phyloP scores from a whole-genome alignment of 202 grass and related monocot genomes.

The Elaeis oleifera region DNA sequence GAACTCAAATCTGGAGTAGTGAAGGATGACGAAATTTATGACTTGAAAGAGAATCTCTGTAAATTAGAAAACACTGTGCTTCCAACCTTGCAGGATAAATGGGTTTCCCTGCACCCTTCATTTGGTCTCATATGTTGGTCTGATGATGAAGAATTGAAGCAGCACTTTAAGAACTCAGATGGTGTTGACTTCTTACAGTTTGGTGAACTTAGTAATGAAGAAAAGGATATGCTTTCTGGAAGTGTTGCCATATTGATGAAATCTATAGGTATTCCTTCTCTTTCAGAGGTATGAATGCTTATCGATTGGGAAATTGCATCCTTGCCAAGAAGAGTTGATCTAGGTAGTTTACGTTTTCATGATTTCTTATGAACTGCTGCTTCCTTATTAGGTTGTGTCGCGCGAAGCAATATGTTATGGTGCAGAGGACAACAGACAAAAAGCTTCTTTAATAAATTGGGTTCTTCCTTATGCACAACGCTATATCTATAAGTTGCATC shows the following conservation, averaged over 20 bases:
- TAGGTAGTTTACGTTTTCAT: conserved; percentile 7
- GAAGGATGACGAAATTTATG: conserved; percentile 45
- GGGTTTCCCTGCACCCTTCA: conserved; percentile 92
- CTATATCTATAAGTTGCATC: conserved; percentile 67
- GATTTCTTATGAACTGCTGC: conserved; percentile 23
- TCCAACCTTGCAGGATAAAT: conserved; percentile 74
- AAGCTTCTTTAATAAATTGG: conserved; percentile 50
- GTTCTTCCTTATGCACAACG: conserved; percentile 77
- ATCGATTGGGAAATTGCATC: background rate
- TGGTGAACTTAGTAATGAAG: conserved; percentile 47
- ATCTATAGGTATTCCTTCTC: conserved; percentile 65
- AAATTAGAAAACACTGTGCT: conserved; percentile 69
- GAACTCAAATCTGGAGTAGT: conserved; percentile 41
- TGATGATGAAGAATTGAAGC: conserved; percentile 71
- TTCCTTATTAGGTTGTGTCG: conserved; percentile 51
- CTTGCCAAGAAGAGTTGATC: background rate
- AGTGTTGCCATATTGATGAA: conserved; percentile 58
- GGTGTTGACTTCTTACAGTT: conserved; percentile 64
- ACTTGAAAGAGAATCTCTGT: conserved; percentile 71
- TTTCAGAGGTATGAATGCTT: conserved; percentile 66
- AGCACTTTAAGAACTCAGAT: conserved; percentile 49
- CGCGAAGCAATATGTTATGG: conserved; percentile 91
- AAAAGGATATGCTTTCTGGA: conserved; percentile 42
- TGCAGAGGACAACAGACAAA: conserved; percentile 47
- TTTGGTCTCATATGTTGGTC: conserved; percentile 89